phyloP scores from a whole-genome alignment of 148 eudicot genomes.

The Fallopia convolvulus region DNA sequence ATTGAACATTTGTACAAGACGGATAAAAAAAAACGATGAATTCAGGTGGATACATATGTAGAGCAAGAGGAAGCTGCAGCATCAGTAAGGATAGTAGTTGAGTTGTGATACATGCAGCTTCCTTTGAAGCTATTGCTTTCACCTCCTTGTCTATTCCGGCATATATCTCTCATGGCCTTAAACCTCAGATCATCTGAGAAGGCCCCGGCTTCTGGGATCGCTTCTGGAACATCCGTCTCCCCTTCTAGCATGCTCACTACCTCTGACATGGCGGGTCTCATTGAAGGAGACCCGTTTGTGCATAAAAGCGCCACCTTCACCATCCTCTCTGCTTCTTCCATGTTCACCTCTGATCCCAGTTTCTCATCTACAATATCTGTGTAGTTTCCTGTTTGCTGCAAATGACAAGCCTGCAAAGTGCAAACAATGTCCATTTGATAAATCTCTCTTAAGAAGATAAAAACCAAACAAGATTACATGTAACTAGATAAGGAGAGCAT shows the following conservation, averaged over 20 bases:
- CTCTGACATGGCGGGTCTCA: constrained; percentile 11
- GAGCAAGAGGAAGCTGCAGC: not conserved
- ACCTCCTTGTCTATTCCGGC: constrained; percentile 6
- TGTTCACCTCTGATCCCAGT: not conserved
- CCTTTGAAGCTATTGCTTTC: not conserved
- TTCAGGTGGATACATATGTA: not conserved
- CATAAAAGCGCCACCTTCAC: constrained; percentile 5
- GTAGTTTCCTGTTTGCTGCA: constrained; percentile 9
- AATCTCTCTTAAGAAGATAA: not conserved
- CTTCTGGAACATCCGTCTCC: not conserved
- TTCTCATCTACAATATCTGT: constrained; percentile 2
- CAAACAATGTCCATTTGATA: not conserved
- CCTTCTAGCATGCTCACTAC: constrained; percentile 9
- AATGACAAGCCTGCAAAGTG: constrained; percentile 8
- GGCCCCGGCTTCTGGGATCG: constrained; percentile 4
- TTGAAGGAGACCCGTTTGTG: constrained; percentile 9
- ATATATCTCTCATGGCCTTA: constrained; percentile 47
- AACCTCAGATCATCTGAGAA: constrained; percentile 30
- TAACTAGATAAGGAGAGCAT: not conserved
- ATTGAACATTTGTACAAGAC: not conserved
- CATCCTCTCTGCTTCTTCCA: constrained; percentile 8
- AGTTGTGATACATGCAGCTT: not conserved
- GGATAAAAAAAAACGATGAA: not conserved
- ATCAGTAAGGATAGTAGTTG: not conserved
- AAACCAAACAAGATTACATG: not conserved